These are phyloP conservation scores for Epichloe sp. DNA, from an alignment of 2,329 filamentous ascomycete species.

Conservation along the genomic window DNA sequence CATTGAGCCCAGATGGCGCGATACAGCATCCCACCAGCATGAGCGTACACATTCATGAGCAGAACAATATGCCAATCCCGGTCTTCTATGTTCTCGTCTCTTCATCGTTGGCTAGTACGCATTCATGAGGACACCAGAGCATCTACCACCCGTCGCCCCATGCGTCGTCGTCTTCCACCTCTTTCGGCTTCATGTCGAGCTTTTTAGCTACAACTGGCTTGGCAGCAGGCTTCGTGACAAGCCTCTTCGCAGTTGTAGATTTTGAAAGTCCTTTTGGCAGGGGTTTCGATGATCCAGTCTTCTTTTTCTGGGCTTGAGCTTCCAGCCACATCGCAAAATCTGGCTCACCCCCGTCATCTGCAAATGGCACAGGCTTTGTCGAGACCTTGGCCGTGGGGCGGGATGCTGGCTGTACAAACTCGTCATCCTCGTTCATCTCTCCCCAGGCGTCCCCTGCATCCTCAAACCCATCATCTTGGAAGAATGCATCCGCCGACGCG, in stretches of 20 bases:
- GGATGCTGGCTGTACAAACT: slow-evolving; percentile 22
- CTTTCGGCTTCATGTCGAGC: slow-evolving; percentile 55
- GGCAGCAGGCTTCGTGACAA: slow-evolving; percentile 24
- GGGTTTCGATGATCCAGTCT: slow-evolving; percentile 45
- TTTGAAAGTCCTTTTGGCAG: slow-evolving; percentile 78
- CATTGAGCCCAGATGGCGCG: neutral
- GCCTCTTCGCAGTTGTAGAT: slow-evolving; percentile 30
- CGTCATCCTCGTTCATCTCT: slow-evolving; percentile 44
- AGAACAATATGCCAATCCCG: neutral
- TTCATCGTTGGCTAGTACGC: neutral
- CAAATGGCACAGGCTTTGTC: slow-evolving; percentile 42
- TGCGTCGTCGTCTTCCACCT: slow-evolving; percentile 43
- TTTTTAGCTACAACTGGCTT: slow-evolving; percentile 46
- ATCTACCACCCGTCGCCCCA: slow-evolving; percentile 54
- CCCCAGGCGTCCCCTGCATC: slow-evolving; percentile 69
- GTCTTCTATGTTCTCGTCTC: neutral
- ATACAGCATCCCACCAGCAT: neutral
- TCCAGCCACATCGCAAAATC: slow-evolving; percentile 95
- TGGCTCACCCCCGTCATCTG: slow-evolving; percentile 62
- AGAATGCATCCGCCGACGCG: slow-evolving; percentile 35
- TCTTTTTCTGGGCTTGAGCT: slow-evolving; percentile 73
- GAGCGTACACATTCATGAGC: neutral
- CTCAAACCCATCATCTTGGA: slow-evolving; percentile 42
- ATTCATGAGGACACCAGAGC: neutral
- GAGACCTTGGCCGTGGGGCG: slow-evolving; percentile 17